Base-by-base conservation (phyloP, 106 monocot species). In the Dendrobium huoshanense region DNA sequence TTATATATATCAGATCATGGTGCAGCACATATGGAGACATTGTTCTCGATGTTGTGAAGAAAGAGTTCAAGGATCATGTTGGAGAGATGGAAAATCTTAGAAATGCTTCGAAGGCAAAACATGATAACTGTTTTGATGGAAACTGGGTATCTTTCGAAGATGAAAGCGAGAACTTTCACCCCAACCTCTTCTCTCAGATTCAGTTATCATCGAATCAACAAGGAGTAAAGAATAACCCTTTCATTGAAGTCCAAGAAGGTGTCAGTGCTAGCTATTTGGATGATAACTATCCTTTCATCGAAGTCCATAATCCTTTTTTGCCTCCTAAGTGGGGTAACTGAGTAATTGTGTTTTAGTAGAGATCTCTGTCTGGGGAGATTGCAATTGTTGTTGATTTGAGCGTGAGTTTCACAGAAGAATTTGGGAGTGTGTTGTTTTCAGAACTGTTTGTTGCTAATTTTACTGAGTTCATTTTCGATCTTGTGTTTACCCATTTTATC, bases 21-120 rank as follows among this genome's bases (percentile, higher is more conserved):
- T 91, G 96, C 44, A 90, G 86, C 16, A 51, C 79, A 77, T 82
- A 92, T 73, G 95, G 90, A 33, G 90, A 89, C 41, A 54, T 84
- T 8, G 92, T 95, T 82, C 83, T 95, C 31, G 84, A 88, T 55
- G 94, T 86, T 7, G 94, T 90, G 25, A 84, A 79, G 84, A 92
- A 92, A 77, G 95, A 92, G 83, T 89, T 92, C 88, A 92, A 91
- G 43, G 95, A 86, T 25, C 95, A 92, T 79, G 87, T 92, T 18
- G 85, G 81, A 2, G 87, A 87, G 83, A 89, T 92, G 87, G 90
- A 91, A 77, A 77, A 27, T 55, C 51, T 77, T 51, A 75, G 83
- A 0, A 73, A 51, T 56, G 75, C 75, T 68, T 64, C 82, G 0
- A 79, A 48, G 31, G 72, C 58, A 74, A 88, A 77, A 67, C 42